These are phyloP conservation scores for Gossypium davidsonii DNA, from an alignment of 441 rosid species.

Conservation along the genomic window DNA sequence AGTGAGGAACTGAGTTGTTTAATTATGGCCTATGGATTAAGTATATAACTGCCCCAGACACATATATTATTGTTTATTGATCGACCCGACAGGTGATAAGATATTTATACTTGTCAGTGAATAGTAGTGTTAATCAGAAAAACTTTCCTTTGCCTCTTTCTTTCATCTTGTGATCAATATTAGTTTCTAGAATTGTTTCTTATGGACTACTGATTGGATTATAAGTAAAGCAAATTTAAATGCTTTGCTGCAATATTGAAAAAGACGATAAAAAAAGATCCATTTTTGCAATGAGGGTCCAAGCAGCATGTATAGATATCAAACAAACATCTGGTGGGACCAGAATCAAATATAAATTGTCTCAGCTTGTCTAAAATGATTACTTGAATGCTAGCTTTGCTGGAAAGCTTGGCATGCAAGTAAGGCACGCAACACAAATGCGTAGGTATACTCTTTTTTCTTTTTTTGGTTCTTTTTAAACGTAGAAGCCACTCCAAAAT, in stretches of 20 bases:
- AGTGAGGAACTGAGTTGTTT: background rate
- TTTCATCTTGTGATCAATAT: background rate
- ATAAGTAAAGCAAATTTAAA: background rate
- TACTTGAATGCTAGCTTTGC: constrained; percentile 33
- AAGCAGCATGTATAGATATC: background rate
- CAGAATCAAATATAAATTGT: constrained; percentile 4
- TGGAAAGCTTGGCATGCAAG: constrained; percentile 34
- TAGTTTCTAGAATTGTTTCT: background rate
- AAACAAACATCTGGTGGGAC: background rate
- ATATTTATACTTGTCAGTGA: constrained; percentile 14
- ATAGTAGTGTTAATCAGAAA: background rate
- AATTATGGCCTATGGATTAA: too few species aligned
- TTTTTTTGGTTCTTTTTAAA: constrained; percentile 11
- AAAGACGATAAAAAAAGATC: background rate
- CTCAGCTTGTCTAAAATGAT: constrained; percentile 14
- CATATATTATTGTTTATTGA: background rate
- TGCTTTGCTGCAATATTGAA: background rate
- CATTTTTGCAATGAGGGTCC: background rate
- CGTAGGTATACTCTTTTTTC: background rate
- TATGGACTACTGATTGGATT: background rate
- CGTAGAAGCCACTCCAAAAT: constrained; percentile 47
- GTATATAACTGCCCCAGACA: background rate
- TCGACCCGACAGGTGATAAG: constrained; percentile 17
- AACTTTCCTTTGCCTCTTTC: background rate
- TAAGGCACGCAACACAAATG: background rate